These are phyloP conservation scores for Apiospora phragmitis DNA, from an alignment of 2,329 filamentous ascomycete species.

Conservation along the genomic window DNA sequence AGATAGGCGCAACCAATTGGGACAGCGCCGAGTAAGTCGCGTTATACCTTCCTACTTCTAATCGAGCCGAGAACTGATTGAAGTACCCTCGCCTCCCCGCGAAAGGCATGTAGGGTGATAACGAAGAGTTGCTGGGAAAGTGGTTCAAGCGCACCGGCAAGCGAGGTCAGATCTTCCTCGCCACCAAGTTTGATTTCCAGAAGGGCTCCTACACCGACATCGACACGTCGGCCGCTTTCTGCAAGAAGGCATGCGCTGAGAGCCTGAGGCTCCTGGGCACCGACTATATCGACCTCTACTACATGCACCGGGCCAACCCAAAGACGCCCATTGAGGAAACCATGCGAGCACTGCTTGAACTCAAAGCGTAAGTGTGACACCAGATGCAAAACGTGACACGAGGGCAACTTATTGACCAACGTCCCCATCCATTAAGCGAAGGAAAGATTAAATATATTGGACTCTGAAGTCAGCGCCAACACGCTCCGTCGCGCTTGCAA, in stretches of 20 bases:
- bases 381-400: neutral
- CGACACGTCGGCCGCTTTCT: slow-evolving; percentile 32
- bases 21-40: neutral
- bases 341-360: slow-evolving; percentile 46
- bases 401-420: neutral
- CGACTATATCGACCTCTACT: slow-evolving; percentile 54
- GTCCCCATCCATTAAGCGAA: slow-evolving; percentile 28
- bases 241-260: slow-evolving; percentile 24
- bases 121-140: slow-evolving; percentile 43
- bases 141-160: slow-evolving; percentile 43
- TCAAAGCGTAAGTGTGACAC: slow-evolving; percentile 37
- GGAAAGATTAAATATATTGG: slow-evolving; percentile 61
- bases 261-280: slow-evolving; percentile 49
- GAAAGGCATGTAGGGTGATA: slow-evolving; percentile 39
- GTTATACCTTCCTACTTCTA: no score
- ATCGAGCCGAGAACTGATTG: no score
- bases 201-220: slow-evolving; percentile 11
- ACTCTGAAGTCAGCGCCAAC: slow-evolving; percentile 45
- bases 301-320: slow-evolving; percentile 51
- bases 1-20: neutral
- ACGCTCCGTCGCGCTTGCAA: slow-evolving; percentile 48
- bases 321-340: slow-evolving; percentile 51
- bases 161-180: slow-evolving; percentile 43
- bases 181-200: slow-evolving; percentile 32
- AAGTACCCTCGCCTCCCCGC: no score